Percentiles rank a stretch among this genome's conserved stretches.
Conservation (phyloP, 257 asterid species). For the Nicotiana tabacum region DNA sequence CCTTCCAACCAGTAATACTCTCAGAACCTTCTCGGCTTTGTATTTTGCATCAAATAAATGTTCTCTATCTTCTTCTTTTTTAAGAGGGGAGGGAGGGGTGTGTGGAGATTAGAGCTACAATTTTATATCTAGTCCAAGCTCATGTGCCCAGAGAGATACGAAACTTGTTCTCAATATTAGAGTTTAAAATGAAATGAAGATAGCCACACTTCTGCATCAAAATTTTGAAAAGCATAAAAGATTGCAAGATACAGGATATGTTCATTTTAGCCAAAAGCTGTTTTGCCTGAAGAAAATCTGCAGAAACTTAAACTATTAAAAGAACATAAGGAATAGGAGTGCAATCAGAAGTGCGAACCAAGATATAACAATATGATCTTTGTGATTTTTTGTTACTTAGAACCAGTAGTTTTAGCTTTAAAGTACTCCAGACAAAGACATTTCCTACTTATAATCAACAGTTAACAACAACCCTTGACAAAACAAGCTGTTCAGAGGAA, state of each 20-base stretch:
- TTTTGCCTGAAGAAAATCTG: neutral
- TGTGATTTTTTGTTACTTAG: neutral
- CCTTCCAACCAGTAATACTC: too few species aligned
- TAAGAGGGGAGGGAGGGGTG: too few species aligned
- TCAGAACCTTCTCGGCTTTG: too few species aligned
- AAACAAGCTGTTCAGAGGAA: neutral
- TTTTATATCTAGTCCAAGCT: neutral
- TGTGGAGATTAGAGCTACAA: too few species aligned
- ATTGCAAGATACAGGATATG: neutral
- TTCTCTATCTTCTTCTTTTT: too few species aligned
- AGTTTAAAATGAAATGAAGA: neutral
- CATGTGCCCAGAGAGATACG: neutral
- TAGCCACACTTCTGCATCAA: neutral
- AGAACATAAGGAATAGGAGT: neutral
- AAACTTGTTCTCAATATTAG: neutral
- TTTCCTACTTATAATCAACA: neutral
- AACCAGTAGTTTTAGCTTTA: neutral
- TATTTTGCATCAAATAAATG: too few species aligned
- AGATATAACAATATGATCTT: conserved; percentile 2
- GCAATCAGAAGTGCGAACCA: neutral
- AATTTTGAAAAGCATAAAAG: neutral
- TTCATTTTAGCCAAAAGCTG: neutral
- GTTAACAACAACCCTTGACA: neutral
- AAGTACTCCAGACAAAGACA: neutral
- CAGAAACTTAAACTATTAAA: neutral